Percentiles rank a stretch among this genome's conserved stretches.
These are phyloP conservation scores for Serendipita sp. DNA, from an alignment of 768 basidiomycete genomes.

Conservation along the genomic window DNA sequence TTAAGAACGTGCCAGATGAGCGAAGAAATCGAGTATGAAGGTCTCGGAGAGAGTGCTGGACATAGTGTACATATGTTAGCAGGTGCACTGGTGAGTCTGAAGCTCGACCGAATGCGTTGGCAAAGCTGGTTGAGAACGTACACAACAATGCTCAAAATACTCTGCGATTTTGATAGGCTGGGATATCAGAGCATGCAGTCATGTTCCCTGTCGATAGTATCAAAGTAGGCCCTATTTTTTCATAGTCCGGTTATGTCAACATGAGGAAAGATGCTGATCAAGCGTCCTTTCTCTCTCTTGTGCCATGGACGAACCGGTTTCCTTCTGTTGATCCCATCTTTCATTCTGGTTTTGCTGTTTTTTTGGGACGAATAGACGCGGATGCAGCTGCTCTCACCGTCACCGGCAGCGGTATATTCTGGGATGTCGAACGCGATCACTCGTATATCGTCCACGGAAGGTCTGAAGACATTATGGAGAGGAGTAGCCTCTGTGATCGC, in stretches of 20 bases:
- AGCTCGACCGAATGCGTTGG: not conserved
- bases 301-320: not conserved
- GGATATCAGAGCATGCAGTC: conserved; percentile 96
- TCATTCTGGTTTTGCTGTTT: not conserved
- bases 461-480: conserved; percentile 79
- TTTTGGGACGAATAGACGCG: conserved; percentile 48
- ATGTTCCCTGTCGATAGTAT: conserved; percentile 99
- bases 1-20: conserved; percentile 15
- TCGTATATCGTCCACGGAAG: conserved; percentile 88
- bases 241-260: conserved; percentile 16
- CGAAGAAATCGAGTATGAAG: conserved; percentile 49
- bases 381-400: conserved; percentile 92
- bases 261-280: not conserved
- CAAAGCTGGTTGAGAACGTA: not conserved
- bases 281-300: not conserved
- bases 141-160: not conserved
- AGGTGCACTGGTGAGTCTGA: conserved; percentile 68
- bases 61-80: conserved; percentile 92
- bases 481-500: conserved; percentile 92
- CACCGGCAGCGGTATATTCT: conserved; percentile 72
- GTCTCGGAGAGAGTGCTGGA: conserved; percentile 58
- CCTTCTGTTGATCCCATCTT: not conserved
- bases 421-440: conserved; percentile 82
- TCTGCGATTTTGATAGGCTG: conserved; percentile 44
- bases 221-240: conserved; percentile 39